phyloP scores from a whole-genome alignment of 805 yeast genomes.

The Zygosaccharomyces pseudorouxii region DNA sequence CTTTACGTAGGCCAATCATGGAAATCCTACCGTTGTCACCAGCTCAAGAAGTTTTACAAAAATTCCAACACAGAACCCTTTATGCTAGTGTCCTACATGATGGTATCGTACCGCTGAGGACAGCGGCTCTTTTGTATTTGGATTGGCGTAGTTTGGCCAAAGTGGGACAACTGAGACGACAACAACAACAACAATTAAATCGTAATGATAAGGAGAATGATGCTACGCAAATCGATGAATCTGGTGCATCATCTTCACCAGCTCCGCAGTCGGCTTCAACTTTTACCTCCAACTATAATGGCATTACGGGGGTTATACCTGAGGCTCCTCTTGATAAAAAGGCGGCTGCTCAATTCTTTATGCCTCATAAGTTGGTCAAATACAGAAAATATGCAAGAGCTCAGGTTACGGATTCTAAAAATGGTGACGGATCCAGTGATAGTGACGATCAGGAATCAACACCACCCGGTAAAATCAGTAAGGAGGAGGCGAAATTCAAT shows the following conservation, averaged over 20 bases:
- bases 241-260: constrained; percentile 4
- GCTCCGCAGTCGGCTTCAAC: constrained; percentile 1
- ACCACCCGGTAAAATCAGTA: constrained; percentile 2
- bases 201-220: not conserved
- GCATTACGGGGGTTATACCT: constrained; percentile 20
- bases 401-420: constrained; percentile 19
- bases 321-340: constrained; percentile 24
- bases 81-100: constrained; percentile 91
- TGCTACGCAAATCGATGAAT: not conserved
- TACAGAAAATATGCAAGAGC: constrained; percentile 25
- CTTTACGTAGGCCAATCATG: constrained; percentile 50
- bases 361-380: constrained; percentile 26
- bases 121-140: constrained; percentile 76
- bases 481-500: constrained; percentile 25
- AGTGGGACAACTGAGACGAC: constrained; percentile 39
- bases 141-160: constrained; percentile 75
- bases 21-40: constrained; percentile 73
- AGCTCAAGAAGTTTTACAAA: constrained; percentile 56
- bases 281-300: not conserved
- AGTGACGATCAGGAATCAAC: constrained; percentile 10
- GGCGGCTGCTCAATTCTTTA: constrained; percentile 27
- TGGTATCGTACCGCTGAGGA: constrained; percentile 92
- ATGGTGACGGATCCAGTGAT: constrained; percentile 10
- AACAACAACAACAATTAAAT: constrained; percentile 7
- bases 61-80: constrained; percentile 66